Evolutionary conservation across 495 filamentous ascomycete species (phyloP), one percentile per base, ranked within the genome.

Genomic region (Apiosordaria backusii): DNA sequence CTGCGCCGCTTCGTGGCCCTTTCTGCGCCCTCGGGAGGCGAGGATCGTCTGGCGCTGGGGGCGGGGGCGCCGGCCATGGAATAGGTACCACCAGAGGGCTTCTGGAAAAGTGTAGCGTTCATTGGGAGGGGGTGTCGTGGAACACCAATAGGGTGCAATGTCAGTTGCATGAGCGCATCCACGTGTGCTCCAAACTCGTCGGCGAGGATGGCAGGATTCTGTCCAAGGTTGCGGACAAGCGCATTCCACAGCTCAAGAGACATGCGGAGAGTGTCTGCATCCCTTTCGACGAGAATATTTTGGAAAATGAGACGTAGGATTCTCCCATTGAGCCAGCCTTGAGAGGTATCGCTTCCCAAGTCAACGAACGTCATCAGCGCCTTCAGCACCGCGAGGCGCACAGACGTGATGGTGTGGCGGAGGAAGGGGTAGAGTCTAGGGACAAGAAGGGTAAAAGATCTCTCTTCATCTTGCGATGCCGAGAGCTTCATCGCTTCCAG

Each of bases 361-460:
- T 90, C 88, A 65, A 96, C 82, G 77, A 99, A 99, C 0, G 94
- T 98, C 73, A 94, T 87, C 15, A 99, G 84, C 61, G 95, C 95
- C 60, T 96, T 88, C 16, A 99, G 83, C 22, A 98, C 96, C 5
- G 95, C 95, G 50, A 92, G 90, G 29, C 95, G 90, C 59, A 99
- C 95, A 65, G 88, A 96, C 7, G 92, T 97, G 71, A 99, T 98
- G 9, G 96, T 98, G 75, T 99, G 95, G 45, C 95, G 90, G 24
- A 99, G 80, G 81, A 99, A 99, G 1, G 95, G 94, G 72, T 97
- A 99, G 24, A 99, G 86, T 59, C 95, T 87, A 54, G 95, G 95
- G 24, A 99, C 96, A 53, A 99, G 83, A 65, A 92, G 86, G 4
- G 90, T 90, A 76, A 99, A 99, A 54, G 93, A 95, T 57, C 93